Evolutionary conservation across 352 stramenopile genomes (phyloP).

Genomic region (Phytophthora pinifolia): DNA sequence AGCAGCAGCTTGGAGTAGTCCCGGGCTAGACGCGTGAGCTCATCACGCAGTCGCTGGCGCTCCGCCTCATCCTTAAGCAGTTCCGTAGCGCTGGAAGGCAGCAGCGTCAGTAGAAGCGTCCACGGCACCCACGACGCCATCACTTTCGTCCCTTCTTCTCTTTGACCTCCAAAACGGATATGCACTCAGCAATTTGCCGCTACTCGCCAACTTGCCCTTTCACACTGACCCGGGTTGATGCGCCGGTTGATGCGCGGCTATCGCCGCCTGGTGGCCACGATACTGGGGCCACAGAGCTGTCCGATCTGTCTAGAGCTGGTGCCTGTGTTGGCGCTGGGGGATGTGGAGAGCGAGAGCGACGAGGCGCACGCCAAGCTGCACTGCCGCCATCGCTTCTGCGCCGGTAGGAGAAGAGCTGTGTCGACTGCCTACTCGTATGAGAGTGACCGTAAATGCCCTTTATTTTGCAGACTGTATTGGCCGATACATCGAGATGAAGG

Average conservation of each 20-base stretch:
- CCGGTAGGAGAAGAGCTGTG: slow-evolving; percentile 20
- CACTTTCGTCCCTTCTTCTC: slow-evolving; percentile 5
- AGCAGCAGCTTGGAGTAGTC: slow-evolving; percentile 37
- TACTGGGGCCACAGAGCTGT: slow-evolving; percentile 40
- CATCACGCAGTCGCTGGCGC: slow-evolving; percentile 48
- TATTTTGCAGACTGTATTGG: slow-evolving; percentile 41
- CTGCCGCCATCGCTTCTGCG: slow-evolving; percentile 65
- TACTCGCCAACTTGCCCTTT: too few relatives aligned
- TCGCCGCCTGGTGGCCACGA: slow-evolving; percentile 48
- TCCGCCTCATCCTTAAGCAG: slow-evolving; percentile 47
- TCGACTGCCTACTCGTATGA: neutral
- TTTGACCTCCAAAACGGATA: too few relatives aligned
- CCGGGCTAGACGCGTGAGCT: slow-evolving; percentile 31
- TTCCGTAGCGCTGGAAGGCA: slow-evolving; percentile 46
- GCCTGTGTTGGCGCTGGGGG: slow-evolving; percentile 38
- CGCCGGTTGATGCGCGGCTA: slow-evolving; percentile 53
- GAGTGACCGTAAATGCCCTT: neutral
- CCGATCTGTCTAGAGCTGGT: slow-evolving; percentile 68
- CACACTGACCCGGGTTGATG: slow-evolving; percentile 32
- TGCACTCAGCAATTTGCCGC: too few relatives aligned
- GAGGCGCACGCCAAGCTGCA: slow-evolving; percentile 44
- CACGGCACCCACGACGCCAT: slow-evolving; percentile 45
- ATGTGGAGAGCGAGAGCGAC: slow-evolving; percentile 26
- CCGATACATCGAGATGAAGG: slow-evolving; percentile 61
- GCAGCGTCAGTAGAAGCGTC: slow-evolving; percentile 50